Conservation (phyloP, 768 basidiomycete species). For the Clathrus columnatus region DNA sequence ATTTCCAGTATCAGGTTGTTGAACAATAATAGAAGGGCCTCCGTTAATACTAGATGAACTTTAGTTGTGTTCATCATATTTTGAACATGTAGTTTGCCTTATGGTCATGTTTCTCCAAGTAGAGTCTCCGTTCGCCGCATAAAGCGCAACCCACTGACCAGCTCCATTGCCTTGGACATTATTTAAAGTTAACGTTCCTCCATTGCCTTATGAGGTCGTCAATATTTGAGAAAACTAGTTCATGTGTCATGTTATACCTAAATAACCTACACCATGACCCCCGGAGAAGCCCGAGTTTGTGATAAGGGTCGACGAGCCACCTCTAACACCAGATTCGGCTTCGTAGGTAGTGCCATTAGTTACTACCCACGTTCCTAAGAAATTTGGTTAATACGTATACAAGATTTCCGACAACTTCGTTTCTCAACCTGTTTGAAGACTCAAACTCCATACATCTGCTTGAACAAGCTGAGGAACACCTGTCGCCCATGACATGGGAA, state of each 20-base stretch:
- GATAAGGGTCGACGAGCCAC: slow-evolving; percentile 38
- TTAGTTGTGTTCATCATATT: background rate
- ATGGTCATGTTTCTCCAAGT: slow-evolving; percentile 52
- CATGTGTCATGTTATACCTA: slow-evolving; percentile 30
- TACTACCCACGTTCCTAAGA: slow-evolving; percentile 37
- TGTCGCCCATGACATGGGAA: slow-evolving; percentile 46
- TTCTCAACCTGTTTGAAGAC: slow-evolving; percentile 32
- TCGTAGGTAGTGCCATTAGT: slow-evolving; percentile 47
- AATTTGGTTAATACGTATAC: background rate
- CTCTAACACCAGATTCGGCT: slow-evolving; percentile 42
- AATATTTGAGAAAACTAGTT: background rate
- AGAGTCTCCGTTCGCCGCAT: slow-evolving; percentile 54
- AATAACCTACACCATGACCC: slow-evolving; percentile 43
- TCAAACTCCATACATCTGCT: slow-evolving; percentile 50
- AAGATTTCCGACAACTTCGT: background rate
- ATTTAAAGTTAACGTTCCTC: slow-evolving; percentile 48
- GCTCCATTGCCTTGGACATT: slow-evolving; percentile 45
- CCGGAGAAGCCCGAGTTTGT: slow-evolving; percentile 42
- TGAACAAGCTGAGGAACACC: slow-evolving; percentile 45
- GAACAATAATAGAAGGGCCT: slow-evolving; percentile 40
- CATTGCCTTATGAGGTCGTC: slow-evolving; percentile 32
- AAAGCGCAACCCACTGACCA: slow-evolving; percentile 52
- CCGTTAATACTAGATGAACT: slow-evolving; percentile 42
- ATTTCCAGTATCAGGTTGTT: slow-evolving; percentile 52
- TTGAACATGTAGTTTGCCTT: slow-evolving; percentile 28